phyloP scores from a whole-genome alignment of 306 rosid genomes.

The Boehmeria nivea region DNA sequence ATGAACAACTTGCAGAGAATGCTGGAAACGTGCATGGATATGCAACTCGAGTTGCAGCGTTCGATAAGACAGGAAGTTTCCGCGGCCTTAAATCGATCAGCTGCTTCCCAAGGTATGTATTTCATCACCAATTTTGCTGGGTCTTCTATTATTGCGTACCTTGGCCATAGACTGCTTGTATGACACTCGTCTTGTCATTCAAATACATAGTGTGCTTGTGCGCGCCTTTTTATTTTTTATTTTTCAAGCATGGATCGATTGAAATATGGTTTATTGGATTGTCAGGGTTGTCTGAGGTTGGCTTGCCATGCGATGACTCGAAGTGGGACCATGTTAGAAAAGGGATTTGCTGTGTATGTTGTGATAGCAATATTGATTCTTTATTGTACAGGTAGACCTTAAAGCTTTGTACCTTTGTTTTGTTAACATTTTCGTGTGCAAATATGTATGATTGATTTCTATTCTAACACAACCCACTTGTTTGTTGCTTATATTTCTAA shows the following conservation, averaged over 20 bases:
- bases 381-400: slow-evolving; percentile 77
- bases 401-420: not conserved
- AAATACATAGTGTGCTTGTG: too few species aligned
- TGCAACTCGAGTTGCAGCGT: slow-evolving; percentile 98
- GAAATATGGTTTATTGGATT: not conserved
- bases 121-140: too few species aligned
- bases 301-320: slow-evolving; percentile 45
- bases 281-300: slow-evolving; percentile 43
- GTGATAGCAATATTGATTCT: slow-evolving; percentile 66
- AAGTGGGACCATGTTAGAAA: slow-evolving; percentile 92
- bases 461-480: too few species aligned
- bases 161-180: too few species aligned
- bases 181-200: too few species aligned
- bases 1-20: slow-evolving; percentile 90
- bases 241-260: not conserved
- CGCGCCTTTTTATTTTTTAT: too few species aligned
- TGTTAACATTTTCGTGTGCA: too few species aligned
- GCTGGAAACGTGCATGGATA: slow-evolving; percentile 97
- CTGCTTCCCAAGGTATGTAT: slow-evolving; percentile 57
- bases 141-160: too few species aligned
- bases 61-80: slow-evolving; percentile 94
- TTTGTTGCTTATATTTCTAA: not conserved
- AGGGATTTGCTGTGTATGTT: slow-evolving; percentile 87
- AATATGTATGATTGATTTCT: not conserved
- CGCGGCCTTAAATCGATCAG: slow-evolving; percentile 80